Evolutionary conservation across 2,329 filamentous ascomycete genomes (phyloP).

Genomic region (Nigrospora osmanthi): DNA sequence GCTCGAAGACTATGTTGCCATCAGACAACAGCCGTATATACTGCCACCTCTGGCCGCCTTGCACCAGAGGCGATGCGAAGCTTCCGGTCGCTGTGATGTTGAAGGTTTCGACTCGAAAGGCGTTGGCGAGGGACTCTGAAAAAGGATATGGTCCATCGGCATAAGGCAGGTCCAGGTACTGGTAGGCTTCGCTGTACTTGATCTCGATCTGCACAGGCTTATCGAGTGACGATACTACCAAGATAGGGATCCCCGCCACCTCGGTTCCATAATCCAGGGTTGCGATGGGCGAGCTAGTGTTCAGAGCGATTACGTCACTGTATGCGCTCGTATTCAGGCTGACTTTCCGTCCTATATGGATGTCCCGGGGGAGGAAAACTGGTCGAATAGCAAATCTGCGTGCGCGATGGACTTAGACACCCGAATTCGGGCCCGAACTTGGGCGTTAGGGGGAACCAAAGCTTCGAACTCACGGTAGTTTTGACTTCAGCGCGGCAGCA

Average conservation of each 20-base stretch:
- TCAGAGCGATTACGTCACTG: neutral
- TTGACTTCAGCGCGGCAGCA: neutral
- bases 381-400: neutral
- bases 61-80: constrained; percentile 24
- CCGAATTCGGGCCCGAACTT: neutral
- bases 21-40: constrained; percentile 25
- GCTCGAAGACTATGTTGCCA: constrained; percentile 19
- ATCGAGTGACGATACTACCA: constrained; percentile 17
- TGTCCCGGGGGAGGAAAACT: neutral
- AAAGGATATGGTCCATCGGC: constrained; percentile 22
- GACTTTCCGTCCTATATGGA: neutral
- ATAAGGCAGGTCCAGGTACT: constrained; percentile 15
- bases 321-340: neutral
- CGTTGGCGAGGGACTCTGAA: constrained; percentile 18
- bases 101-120: constrained; percentile 29
- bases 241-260: constrained; percentile 23
- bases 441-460: too few relatives aligned
- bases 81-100: constrained; percentile 20
- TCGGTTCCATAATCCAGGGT: constrained; percentile 24
- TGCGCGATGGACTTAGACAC: neutral
- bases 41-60: constrained; percentile 32
- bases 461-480: neutral
- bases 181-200: constrained; percentile 25
- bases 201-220: constrained; percentile 23
- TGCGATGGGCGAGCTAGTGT: constrained; percentile 3